Evolutionary conservation across 1,139 yeast genomes (phyloP).

Genomic region (Yamadazyma atmosphaerica): DNA sequence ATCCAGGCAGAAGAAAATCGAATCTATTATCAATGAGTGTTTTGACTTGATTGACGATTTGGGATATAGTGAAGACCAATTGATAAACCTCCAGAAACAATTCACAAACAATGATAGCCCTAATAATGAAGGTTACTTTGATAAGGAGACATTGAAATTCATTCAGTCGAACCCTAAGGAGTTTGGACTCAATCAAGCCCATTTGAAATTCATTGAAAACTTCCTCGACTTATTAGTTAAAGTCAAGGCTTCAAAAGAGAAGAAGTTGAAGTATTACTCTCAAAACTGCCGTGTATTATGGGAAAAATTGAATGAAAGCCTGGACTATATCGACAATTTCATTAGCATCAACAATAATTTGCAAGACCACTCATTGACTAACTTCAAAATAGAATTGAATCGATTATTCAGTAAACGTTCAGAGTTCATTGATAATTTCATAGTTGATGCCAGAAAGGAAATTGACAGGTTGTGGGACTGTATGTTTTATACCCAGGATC

Average conservation of each 20-base stretch:
- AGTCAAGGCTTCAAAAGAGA: constrained; percentile 33
- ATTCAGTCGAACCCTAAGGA: constrained; percentile 39
- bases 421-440: constrained; percentile 65
- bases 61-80: constrained; percentile 35
- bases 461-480: constrained; percentile 63
- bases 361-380: constrained; percentile 38
- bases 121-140: constrained; percentile 27
- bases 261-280: constrained; percentile 32
- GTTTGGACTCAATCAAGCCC: constrained; percentile 41
- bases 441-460: constrained; percentile 57
- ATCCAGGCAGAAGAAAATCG: constrained; percentile 26
- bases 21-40: constrained; percentile 25
- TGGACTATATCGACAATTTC: constrained; percentile 39
- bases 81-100: constrained; percentile 34
- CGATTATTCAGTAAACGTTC: constrained; percentile 62
- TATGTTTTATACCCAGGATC: constrained; percentile 54
- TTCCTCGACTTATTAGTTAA: constrained; percentile 28
- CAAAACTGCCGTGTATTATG: constrained; percentile 47
- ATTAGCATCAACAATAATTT: constrained; percentile 31
- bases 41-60: constrained; percentile 28
- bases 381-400: constrained; percentile 54
- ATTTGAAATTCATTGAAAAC: constrained; percentile 31
- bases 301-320: constrained; percentile 45
- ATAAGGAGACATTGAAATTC: constrained; percentile 36
- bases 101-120: constrained; percentile 11